Evolutionary conservation across 2,329 filamentous ascomycete genomes (phyloP).

Genomic region (Fonsecaea pedrosoi): DNA sequence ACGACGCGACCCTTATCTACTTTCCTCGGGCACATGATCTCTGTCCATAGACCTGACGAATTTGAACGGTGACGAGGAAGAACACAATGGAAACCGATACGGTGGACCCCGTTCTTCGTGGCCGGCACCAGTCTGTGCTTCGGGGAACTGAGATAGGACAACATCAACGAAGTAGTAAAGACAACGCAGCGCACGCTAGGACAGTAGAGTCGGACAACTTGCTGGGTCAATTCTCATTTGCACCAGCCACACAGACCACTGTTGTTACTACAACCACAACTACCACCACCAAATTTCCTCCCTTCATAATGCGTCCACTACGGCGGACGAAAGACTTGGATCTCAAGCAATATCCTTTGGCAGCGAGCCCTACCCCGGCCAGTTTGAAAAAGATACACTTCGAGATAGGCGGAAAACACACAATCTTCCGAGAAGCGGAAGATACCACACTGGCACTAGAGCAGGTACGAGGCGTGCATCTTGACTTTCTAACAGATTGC

Average conservation of each 20-base stretch:
- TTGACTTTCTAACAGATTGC: background rate
- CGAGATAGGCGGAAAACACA: constrained; percentile 66
- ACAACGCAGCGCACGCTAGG: constrained; percentile 31
- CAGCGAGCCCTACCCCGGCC: constrained; percentile 78
- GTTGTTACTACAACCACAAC: constrained; percentile 90
- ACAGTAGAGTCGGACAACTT: constrained; percentile 47
- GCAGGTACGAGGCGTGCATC: constrained; percentile 45
- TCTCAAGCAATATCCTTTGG: constrained; percentile 87
- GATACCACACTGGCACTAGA: constrained; percentile 60
- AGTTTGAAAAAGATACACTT: constrained; percentile 80
- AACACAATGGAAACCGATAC: constrained; percentile 29
- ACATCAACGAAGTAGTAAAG: constrained; percentile 28
- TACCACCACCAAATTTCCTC: constrained; percentile 80
- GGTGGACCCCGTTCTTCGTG: constrained; percentile 30
- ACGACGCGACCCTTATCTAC: constrained; percentile 23
- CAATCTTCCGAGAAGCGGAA: constrained; percentile 69
- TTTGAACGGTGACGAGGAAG: constrained; percentile 10
- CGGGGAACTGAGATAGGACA: constrained; percentile 7
- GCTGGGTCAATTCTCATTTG: constrained; percentile 67
- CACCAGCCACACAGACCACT: constrained; percentile 68
- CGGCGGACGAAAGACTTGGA: constrained; percentile 75
- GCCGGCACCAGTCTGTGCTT: constrained; percentile 41
- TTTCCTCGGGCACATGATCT: constrained; percentile 20
- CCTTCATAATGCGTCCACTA: constrained; percentile 78
- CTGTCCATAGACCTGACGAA: constrained; percentile 4